Evolutionary conservation across 2,329 filamentous ascomycete species (phyloP).

Genomic region (Aspergillus fumigatus): DNA sequence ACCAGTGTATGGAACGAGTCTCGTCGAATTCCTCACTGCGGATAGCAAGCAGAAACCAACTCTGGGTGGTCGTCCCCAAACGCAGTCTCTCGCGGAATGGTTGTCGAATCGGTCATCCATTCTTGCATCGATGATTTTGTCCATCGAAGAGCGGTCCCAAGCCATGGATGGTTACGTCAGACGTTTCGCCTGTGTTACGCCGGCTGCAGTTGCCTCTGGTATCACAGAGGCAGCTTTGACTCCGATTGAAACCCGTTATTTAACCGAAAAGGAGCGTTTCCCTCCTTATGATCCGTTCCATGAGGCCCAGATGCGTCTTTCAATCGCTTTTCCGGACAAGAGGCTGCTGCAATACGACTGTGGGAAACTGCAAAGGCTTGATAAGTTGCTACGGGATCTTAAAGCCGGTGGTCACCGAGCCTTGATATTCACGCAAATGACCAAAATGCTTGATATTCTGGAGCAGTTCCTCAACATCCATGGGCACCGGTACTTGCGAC

Average conservation of each 20-base stretch:
- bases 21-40: slow-evolving; percentile 71
- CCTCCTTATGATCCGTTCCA: slow-evolving; percentile 77
- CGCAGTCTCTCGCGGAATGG: slow-evolving; percentile 66
- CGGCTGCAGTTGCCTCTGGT: slow-evolving; percentile 77
- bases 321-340: slow-evolving; percentile 95
- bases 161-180: slow-evolving; percentile 70
- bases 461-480: slow-evolving; percentile 98
- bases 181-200: slow-evolving; percentile 89
- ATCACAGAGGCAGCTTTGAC: slow-evolving; percentile 66
- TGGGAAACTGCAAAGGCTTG: slow-evolving; percentile 88
- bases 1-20: slow-evolving; percentile 73
- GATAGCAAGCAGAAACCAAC: slow-evolving; percentile 56
- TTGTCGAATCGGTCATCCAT: slow-evolving; percentile 62
- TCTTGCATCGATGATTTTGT: slow-evolving; percentile 60
- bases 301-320: slow-evolving; percentile 83
- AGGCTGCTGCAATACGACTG: slow-evolving; percentile 96
- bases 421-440: slow-evolving; percentile 99
- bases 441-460: slow-evolving; percentile 92
- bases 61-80: slow-evolving; percentile 56
- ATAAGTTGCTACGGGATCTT: slow-evolving; percentile 76
- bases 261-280: slow-evolving; percentile 46
- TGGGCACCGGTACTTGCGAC: slow-evolving; percentile 89
- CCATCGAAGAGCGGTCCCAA: slow-evolving; percentile 66
- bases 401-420: slow-evolving; percentile 89
- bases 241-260: slow-evolving; percentile 50